A percentile compares a stretch with the other conserved stretches of the same genome.
These are phyloP conservation scores for Nothopassalora personata DNA, from an alignment of 2,329 filamentous ascomycete species.

Conservation along the genomic window DNA sequence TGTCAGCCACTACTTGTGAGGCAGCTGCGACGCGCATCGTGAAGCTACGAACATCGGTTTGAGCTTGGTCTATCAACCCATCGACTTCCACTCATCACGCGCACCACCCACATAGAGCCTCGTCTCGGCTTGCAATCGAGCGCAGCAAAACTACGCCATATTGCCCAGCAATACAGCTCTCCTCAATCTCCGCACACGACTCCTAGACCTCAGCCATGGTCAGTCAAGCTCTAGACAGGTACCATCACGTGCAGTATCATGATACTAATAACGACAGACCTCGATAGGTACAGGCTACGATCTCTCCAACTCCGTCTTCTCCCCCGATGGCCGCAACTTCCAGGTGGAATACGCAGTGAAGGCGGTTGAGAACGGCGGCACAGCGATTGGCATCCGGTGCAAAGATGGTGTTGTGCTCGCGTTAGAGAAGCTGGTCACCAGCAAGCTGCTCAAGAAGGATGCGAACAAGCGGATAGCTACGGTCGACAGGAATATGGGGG, in stretches of 20 bases:
- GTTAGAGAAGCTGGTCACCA: slow-evolving; percentile 91
- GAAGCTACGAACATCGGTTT: background rate
- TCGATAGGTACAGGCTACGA: slow-evolving; percentile 99
- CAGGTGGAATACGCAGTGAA: slow-evolving; percentile 98
- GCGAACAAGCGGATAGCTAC: slow-evolving; percentile 97
- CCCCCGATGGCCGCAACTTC: slow-evolving; percentile 96
- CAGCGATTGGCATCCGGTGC: slow-evolving; percentile 90
- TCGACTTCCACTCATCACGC: slow-evolving; percentile 1
- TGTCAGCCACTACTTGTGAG: background rate
- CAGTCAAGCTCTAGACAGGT: slow-evolving; percentile 9
- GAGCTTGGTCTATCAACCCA: background rate
- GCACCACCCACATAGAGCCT: background rate
- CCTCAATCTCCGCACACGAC: background rate
- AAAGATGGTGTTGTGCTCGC: slow-evolving; percentile 96
- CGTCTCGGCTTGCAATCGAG: background rate
- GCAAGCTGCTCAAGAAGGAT: slow-evolving; percentile 89
- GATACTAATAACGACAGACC: slow-evolving; percentile 56
- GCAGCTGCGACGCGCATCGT: background rate
- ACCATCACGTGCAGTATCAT: slow-evolving; percentile 1
- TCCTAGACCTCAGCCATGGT: slow-evolving; percentile 26
- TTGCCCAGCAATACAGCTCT: background rate
- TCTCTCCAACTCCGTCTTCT: slow-evolving; percentile 99
- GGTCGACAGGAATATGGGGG: slow-evolving; percentile 86
- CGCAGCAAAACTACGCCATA: background rate
- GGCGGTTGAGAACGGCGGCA: slow-evolving; percentile 96